Evolutionary conservation across 2,329 filamentous ascomycete species (phyloP).

Genomic region (Eutypella sp.): DNA sequence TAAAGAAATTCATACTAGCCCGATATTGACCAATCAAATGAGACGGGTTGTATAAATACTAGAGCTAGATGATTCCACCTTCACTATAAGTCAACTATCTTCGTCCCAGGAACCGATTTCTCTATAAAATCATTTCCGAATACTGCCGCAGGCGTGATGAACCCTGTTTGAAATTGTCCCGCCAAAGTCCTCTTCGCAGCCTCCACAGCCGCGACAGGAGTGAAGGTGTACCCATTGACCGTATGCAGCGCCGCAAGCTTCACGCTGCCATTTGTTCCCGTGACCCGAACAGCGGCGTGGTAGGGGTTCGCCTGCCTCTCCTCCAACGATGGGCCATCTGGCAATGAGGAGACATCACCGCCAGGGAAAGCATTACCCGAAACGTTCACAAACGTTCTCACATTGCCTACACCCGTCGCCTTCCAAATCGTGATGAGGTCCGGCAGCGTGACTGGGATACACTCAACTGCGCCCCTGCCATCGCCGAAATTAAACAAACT

Average conservation of each 20-base stretch:
- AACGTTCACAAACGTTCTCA: slow-evolving; percentile 10
- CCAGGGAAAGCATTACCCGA: slow-evolving; percentile 6
- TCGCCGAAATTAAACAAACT: slow-evolving; percentile 15
- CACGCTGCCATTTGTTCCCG: slow-evolving; percentile 2
- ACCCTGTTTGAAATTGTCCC: slow-evolving; percentile 10
- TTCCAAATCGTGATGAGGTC: slow-evolving; percentile 18
- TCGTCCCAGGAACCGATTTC: not conserved
- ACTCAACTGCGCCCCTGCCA: slow-evolving; percentile 11
- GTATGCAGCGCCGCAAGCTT: slow-evolving; percentile 12
- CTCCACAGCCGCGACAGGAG: slow-evolving; percentile 10
- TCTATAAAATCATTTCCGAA: slow-evolving; percentile 13
- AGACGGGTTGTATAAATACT: too few species aligned
- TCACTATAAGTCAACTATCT: not conserved
- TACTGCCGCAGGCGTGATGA: slow-evolving; percentile 13
- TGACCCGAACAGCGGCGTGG: slow-evolving; percentile 12
- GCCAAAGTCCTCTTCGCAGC: slow-evolving; percentile 9
- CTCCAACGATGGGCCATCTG: slow-evolving; percentile 12
- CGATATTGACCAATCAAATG: too few species aligned
- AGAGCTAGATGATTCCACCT: too few species aligned
- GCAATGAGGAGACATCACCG: slow-evolving; percentile 3
- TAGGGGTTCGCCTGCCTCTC: slow-evolving; percentile 13
- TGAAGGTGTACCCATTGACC: slow-evolving; percentile 19
- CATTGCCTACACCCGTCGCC: slow-evolving; percentile 9
- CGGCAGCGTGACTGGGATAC: slow-evolving; percentile 14
- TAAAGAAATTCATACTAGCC: too few species aligned